Base-by-base conservation (phyloP, 176 grass and related monocot genomes). In the Saccharum officinarum region DNA sequence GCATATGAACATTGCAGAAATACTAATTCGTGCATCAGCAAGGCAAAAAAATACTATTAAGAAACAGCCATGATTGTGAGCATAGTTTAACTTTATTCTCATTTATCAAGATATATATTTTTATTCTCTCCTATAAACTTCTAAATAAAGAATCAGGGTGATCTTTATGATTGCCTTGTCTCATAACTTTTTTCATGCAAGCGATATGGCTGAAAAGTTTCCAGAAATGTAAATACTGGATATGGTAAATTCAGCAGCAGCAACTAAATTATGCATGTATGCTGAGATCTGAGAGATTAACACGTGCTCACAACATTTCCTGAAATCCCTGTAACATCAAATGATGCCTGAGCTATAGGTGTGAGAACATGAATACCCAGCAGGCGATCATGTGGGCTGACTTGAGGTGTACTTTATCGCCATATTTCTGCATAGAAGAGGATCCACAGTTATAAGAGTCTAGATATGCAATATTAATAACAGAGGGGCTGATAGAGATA, bases 291-390 rank as follows among this genome's bases (percentile, higher is more conserved):
- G 7, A 20, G 63, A 64, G 17, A 69, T 38, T 61, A 66, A 41
- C 74, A 86, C 46, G 26, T 50, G 33, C 91, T 93, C 94, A 97
- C 91, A 86, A 17, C 77, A 71, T 87, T 89, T 84, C 84, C 89
- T 87, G 94, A 91, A 84, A 79, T 82, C 69, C 84, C 91, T 70
- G 82, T 71, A 60, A 82, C 26, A 62, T 79, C 75, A 83, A 93
- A 87, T 52, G 87, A 69, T 73, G 77, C 38, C 75, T 93, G 94
- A 84, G 70, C 49, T 89, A 87, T 64, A 39, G 91, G 94, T 78
- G 84, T 92, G 78, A 86, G 41, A 63, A 83, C 75, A 88, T 63
- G 69, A 91, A 79, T 14, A 31, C 40, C 59, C 55, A 69, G 76
- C 23, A 86, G n/a, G 64, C 26, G 73, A 68, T 71, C 79, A 80